Conservation (phyloP, 148 eudicot species). For the Heliosperma pusillum region DNA sequence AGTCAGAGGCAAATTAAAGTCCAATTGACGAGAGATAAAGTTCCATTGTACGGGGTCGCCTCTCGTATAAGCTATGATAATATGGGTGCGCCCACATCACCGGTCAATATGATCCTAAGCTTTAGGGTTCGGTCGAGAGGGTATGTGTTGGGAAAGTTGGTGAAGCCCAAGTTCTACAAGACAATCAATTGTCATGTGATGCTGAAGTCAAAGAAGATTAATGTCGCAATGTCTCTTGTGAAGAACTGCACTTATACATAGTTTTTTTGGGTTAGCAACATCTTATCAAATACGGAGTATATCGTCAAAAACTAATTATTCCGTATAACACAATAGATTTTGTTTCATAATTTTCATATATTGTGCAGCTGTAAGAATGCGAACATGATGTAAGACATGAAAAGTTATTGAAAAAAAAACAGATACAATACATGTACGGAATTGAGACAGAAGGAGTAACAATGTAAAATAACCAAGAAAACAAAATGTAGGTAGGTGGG, state of each 20-base stretch:
- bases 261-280: neutral
- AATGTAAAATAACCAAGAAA: too few relatives aligned
- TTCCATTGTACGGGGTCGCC: conserved; percentile 76
- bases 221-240: conserved; percentile 41
- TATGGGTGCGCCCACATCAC: conserved; percentile 38
- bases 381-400: too few relatives aligned
- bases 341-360: too few relatives aligned
- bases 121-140: conserved; percentile 65
- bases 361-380: too few relatives aligned
- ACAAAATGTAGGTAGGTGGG: too few relatives aligned
- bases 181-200: conserved; percentile 41
- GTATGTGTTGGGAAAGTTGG: conserved; percentile 70
- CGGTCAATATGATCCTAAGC: conserved; percentile 49
- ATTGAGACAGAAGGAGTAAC: too few relatives aligned
- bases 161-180: conserved; percentile 73
- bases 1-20: conserved; percentile 49
- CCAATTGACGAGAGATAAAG: conserved; percentile 35
- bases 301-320: too few relatives aligned
- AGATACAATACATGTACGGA: too few relatives aligned
- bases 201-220: conserved; percentile 66
- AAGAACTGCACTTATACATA: conserved; percentile 44
- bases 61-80: conserved; percentile 39
- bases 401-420: too few relatives aligned
- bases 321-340: too few relatives aligned
- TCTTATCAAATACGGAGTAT: too few relatives aligned